A percentile compares a stretch with the other conserved stretches of the same genome.
These are phyloP conservation scores for Cyberlindnera petersonii DNA, from an alignment of 805 yeast genomes.

Conservation along the genomic window DNA sequence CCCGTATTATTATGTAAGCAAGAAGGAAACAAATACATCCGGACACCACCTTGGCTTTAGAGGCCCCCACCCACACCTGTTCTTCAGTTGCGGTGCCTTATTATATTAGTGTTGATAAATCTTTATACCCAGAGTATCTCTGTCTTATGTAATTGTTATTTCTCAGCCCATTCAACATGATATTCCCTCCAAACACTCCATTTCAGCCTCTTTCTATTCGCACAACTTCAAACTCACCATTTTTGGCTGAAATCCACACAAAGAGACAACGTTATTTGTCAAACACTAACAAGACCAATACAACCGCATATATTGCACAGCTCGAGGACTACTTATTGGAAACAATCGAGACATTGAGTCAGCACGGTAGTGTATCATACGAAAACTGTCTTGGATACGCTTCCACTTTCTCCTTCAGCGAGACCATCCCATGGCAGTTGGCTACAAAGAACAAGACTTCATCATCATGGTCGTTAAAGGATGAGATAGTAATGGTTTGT, in stretches of 20 bases:
- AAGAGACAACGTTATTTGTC: neutral
- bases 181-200: neutral
- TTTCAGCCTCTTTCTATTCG: neutral
- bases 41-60: too few species aligned
- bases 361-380: neutral
- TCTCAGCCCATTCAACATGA: neutral
- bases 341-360: neutral
- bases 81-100: too few species aligned
- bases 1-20: too few species aligned
- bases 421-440: slow-evolving; percentile 20
- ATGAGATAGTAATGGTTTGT: slow-evolving; percentile 20
- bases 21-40: too few species aligned
- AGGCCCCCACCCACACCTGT: too few species aligned
- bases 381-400: neutral
- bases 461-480: slow-evolving; percentile 18
- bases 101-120: too few species aligned
- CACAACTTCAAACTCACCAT: neutral
- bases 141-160: neutral
- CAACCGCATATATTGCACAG: neutral
- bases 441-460: neutral
- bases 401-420: neutral
- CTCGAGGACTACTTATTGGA: slow-evolving; percentile 3
- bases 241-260: neutral
- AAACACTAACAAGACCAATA: too few species aligned
- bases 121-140: too few species aligned